Base-by-base conservation (phyloP, 2,329 filamentous ascomycete species). In the Xylariaceae sp. region DNA sequence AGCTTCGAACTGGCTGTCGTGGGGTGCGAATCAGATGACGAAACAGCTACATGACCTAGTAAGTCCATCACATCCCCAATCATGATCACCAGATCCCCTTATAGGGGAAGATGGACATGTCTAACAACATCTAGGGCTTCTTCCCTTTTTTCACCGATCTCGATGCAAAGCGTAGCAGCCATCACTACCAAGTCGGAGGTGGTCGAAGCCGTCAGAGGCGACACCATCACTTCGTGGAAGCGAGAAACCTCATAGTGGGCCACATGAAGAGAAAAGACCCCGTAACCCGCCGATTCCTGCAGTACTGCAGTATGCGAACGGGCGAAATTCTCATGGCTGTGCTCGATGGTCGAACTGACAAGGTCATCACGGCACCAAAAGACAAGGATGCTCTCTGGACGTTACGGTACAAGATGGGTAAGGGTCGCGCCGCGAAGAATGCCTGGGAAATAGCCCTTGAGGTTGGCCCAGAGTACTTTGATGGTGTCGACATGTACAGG, bases 1-100 rank as follows among this genome's bases (percentile, higher is more conserved):
- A 0, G 75, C 74, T 1, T 71, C 74, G 10, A 76, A 77, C 60
- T 80, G 77, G 77, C 68, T 71, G 1, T 69, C 67, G 3, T 79
- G 76, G 72, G 70, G 73, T 15, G 72, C 75, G 5, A 73, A 77
- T 64, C 58, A 67, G 4, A 55, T 72, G 3, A 72, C 72, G 23
- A 71, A 75, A 51, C 73, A 79, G 59, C 63, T 78, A 30, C 67
- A 78, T 15, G 72, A 74, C 57, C 66, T 80, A 57, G 75, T 70
- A 55, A 66, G 69, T 63, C 49, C 50, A 50, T 58, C 9, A 17
- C 35, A 9, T 48, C 35, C 58, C 15, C 18, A 30, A 30, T 30
- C 23, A 30, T 30, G 5, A 6, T 30, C 23, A 4, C 23, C 23
- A 30, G 23, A 30, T 45, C 41, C 35, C n/a, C n/a, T n/a, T 11